These are phyloP conservation scores for Apiospora hydei DNA, from an alignment of 2,329 filamentous ascomycete species.

Conservation along the genomic window DNA sequence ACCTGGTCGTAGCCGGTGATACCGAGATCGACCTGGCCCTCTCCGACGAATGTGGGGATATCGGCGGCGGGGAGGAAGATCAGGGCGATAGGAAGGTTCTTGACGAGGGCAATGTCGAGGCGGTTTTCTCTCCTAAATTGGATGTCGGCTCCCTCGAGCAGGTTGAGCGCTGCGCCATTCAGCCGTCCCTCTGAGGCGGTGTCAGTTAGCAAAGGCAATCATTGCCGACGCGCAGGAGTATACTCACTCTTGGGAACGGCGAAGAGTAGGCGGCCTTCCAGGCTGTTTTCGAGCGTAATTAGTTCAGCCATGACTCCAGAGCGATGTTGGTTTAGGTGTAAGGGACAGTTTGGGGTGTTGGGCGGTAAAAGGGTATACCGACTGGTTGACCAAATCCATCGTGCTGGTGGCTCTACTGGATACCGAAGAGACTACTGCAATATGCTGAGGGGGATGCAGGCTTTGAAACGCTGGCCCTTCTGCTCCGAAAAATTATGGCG, in stretches of 20 bases:
- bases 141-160: conserved; percentile 92
- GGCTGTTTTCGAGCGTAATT: conserved; percentile 57
- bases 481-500: conserved; percentile 10
- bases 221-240: conserved; percentile 36
- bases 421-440: conserved; percentile 6
- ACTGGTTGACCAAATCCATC: conserved; percentile 65
- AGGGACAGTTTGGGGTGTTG: neutral
- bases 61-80: conserved; percentile 97
- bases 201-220: conserved; percentile 26
- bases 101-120: conserved; percentile 96
- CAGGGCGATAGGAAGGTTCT: conserved; percentile 94
- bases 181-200: conserved; percentile 81
- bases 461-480: conserved; percentile 14
- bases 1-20: conserved; percentile 96
- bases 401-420: conserved; percentile 22
- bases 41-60: conserved; percentile 96
- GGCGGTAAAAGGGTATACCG: conserved; percentile 39
- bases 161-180: conserved; percentile 85
- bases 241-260: conserved; percentile 95
- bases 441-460: conserved; percentile 9
- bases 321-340: neutral
- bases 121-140: conserved; percentile 95
- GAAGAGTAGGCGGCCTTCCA: conserved; percentile 92
- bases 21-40: conserved; percentile 90
- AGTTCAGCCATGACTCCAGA: conserved; percentile 43